Conservation (phyloP, 2,329 filamentous ascomycete genomes). For the Trichoderma sp. region DNA sequence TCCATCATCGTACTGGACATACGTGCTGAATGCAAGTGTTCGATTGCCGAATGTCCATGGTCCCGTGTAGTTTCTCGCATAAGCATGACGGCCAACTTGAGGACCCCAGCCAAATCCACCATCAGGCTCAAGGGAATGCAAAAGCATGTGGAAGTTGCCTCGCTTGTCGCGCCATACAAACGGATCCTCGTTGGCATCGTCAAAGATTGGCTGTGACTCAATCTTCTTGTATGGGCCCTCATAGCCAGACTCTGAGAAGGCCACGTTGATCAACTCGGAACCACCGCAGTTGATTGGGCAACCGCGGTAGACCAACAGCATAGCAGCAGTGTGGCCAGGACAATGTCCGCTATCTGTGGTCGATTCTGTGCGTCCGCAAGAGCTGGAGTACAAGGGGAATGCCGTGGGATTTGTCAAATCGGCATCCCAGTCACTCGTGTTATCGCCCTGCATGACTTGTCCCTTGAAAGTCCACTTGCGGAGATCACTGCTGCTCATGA, state of each 20-base stretch:
- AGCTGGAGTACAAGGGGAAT: conserved; percentile 32
- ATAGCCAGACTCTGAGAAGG: conserved; percentile 21
- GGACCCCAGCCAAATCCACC: conserved; percentile 29
- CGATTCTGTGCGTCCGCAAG: neutral
- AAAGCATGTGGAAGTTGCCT: conserved; percentile 34
- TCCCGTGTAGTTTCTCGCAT: conserved; percentile 28
- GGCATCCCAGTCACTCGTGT: conserved; percentile 24
- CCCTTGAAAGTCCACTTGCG: conserved; percentile 23
- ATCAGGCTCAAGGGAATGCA: conserved; percentile 32
- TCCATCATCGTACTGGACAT: conserved; percentile 41
- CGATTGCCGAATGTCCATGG: conserved; percentile 33
- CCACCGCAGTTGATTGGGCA: conserved; percentile 24
- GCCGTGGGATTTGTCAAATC: conserved; percentile 43
- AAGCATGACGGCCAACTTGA: conserved; percentile 32
- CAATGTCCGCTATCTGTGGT: neutral
- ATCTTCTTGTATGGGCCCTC: conserved; percentile 24
- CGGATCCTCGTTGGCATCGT: conserved; percentile 30
- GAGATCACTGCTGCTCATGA: conserved; percentile 26
- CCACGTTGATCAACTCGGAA: conserved; percentile 25
- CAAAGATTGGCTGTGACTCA: conserved; percentile 23
- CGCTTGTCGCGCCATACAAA: conserved; percentile 37
- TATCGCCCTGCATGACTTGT: conserved; percentile 23
- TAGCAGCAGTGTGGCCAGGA: conserved; percentile 20
- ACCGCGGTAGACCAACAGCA: conserved; percentile 26
- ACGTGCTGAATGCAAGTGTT: conserved; percentile 31